phyloP scores from a whole-genome alignment of 768 basidiomycete species.

The Asterophora parasitica region DNA sequence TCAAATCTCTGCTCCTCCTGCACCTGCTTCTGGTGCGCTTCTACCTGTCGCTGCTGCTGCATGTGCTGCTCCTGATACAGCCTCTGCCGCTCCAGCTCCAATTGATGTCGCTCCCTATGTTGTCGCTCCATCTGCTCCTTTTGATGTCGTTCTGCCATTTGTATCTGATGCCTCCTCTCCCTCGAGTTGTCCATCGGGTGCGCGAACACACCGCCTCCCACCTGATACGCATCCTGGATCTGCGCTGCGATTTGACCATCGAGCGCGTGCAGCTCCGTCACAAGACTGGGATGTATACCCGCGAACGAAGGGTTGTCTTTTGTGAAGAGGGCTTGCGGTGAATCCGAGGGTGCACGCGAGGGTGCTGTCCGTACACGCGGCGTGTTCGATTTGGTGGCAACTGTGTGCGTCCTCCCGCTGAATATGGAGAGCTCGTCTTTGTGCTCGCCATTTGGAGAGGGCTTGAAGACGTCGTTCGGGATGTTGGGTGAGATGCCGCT shows the following conservation, averaged over 20 bases:
- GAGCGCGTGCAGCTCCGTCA: slow-evolving; percentile 52
- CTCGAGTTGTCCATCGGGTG: slow-evolving; percentile 17
- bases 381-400: slow-evolving; percentile 41
- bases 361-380: slow-evolving; percentile 7
- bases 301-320: slow-evolving; percentile 37
- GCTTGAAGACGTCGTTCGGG: slow-evolving; percentile 56
- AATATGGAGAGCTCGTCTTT: slow-evolving; percentile 74
- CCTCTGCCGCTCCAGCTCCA: slow-evolving; percentile 18
- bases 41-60: slow-evolving; percentile 11
- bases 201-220: slow-evolving; percentile 30
- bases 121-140: slow-evolving; percentile 21
- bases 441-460: slow-evolving; percentile 38
- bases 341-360: slow-evolving; percentile 18
- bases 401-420: slow-evolving; percentile 66
- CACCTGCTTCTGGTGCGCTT: slow-evolving; percentile 6
- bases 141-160: slow-evolving; percentile 22
- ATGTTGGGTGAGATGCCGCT: slow-evolving; percentile 41
- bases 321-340: slow-evolving; percentile 25
- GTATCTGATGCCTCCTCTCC: slow-evolving; percentile 4
- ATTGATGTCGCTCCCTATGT: slow-evolving; percentile 18
- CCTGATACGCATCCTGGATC: slow-evolving; percentile 41
- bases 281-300: slow-evolving; percentile 50
- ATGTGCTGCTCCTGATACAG: slow-evolving; percentile 20
- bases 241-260: slow-evolving; percentile 50
- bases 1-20: slow-evolving; percentile 19